A percentile compares a stretch with the other conserved stretches of the same genome.
These are phyloP conservation scores for Penicillium vulpinum DNA, from an alignment of 2,329 filamentous ascomycete genomes.

Conservation along the genomic window DNA sequence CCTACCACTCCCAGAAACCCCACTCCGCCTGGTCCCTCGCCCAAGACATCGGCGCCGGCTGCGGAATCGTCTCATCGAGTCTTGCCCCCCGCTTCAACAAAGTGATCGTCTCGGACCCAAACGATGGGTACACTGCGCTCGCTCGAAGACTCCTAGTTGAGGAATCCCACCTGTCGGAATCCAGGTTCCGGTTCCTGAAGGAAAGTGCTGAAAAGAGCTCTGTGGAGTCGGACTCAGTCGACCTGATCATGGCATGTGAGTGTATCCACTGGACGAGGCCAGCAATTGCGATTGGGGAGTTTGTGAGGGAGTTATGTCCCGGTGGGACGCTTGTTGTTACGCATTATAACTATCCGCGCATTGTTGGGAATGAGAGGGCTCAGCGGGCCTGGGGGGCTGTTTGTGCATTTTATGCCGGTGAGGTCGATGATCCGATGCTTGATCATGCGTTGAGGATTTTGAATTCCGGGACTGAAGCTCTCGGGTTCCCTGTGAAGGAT, in stretches of 20 bases:
- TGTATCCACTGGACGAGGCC: slow-evolving; percentile 9
- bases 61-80: slow-evolving; percentile 4
- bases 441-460: slow-evolving; percentile 6
- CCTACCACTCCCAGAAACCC: slow-evolving; percentile 1
- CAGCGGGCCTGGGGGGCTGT: slow-evolving; percentile 1
- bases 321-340: slow-evolving; percentile 4
- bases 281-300: background rate
- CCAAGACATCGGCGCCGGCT: slow-evolving; percentile 7
- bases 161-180: background rate
- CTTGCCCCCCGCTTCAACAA: background rate
- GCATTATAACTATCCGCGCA: slow-evolving; percentile 6
- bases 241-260: slow-evolving; percentile 5
- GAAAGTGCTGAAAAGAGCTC: slow-evolving; percentile 5
- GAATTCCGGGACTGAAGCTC: background rate
- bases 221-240: background rate
- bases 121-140: slow-evolving; percentile 4
- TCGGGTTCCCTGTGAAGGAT: background rate
- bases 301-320: background rate
- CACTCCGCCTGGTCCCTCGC: background rate
- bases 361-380: slow-evolving; percentile 3
- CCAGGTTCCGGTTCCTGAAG: background rate
- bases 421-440: background rate
- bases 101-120: slow-evolving; percentile 5
- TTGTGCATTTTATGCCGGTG: background rate
- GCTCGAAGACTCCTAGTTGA: slow-evolving; percentile 1